Percentiles rank a stretch among this genome's conserved stretches.
phyloP scores from a whole-genome alignment of 2,329 filamentous ascomycete genomes.

The Fusarium piperis region DNA sequence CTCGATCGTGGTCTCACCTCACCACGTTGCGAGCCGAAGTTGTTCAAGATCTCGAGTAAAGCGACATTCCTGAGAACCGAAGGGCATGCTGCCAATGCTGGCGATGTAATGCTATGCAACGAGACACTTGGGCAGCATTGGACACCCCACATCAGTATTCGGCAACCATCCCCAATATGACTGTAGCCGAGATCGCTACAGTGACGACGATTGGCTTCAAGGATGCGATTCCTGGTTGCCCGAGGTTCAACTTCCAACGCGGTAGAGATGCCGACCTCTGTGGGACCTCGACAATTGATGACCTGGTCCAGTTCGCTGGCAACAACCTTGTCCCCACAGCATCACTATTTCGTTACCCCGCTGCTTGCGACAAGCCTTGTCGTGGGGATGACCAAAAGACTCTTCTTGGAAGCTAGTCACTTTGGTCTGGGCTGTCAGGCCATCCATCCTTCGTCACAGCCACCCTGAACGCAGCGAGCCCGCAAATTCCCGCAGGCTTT shows the following conservation, averaged over 20 bases:
- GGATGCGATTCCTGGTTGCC: not conserved
- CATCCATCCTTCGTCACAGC: conserved; percentile 41
- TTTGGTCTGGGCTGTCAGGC: conserved; percentile 41
- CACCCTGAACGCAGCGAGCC: conserved; percentile 29
- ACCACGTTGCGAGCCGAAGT: conserved; percentile 1
- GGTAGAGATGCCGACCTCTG: not conserved
- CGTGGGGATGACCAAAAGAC: conserved; percentile 39
- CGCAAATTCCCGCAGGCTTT: conserved; percentile 42
- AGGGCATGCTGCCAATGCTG: conserved; percentile 8
- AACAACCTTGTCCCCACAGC: conserved; percentile 38
- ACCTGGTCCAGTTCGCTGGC: conserved; percentile 24
- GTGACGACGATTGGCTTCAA: not conserved
- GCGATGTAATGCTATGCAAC: conserved; percentile 11
- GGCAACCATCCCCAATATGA: not conserved
- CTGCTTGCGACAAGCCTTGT: conserved; percentile 39
- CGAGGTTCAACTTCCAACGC: not conserved
- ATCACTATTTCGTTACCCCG: conserved; percentile 39
- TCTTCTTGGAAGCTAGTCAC: conserved; percentile 33
- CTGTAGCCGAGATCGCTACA: not conserved
- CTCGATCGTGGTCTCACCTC: conserved; percentile 4
- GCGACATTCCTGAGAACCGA: conserved; percentile 8
- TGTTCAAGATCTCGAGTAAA: conserved; percentile 20
- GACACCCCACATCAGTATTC: not conserved
- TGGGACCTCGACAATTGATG: conserved; percentile 28
- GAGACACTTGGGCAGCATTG: not conserved